phyloP scores from a whole-genome alignment of 192 early-diverging fungal genomes.

The Gonapodya sp. region DNA sequence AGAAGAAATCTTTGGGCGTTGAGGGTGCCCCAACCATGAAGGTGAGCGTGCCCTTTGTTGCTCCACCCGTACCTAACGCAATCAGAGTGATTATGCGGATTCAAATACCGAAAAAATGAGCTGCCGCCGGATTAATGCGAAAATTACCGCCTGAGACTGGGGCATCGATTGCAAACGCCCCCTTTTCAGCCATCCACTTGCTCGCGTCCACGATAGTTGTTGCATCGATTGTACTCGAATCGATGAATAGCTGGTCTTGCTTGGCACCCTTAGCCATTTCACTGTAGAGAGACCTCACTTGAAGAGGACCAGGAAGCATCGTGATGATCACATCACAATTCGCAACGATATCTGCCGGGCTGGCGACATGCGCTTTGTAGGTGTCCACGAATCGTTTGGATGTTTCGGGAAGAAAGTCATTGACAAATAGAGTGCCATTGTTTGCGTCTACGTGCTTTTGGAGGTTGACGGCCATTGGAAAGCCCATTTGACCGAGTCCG shows the following conservation, averaged over 20 bases:
- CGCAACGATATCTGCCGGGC: slow-evolving; percentile 59
- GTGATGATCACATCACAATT: slow-evolving; percentile 68
- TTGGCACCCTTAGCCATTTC: slow-evolving; percentile 47
- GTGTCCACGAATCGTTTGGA: slow-evolving; percentile 44
- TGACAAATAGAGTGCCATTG: slow-evolving; percentile 50
- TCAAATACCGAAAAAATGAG: too few relatives aligned
- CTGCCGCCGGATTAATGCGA: slow-evolving; percentile 4
- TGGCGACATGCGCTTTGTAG: slow-evolving; percentile 35
- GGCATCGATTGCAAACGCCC: slow-evolving; percentile 68
- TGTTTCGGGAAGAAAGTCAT: slow-evolving; percentile 54
- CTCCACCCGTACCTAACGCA: slow-evolving; percentile 62
- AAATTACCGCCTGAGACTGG: slow-evolving; percentile 83
- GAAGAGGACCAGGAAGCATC: slow-evolving; percentile 76
- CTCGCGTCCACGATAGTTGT: slow-evolving; percentile 64
- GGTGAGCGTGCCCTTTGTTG: slow-evolving; percentile 78
- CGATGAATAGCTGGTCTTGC: slow-evolving; percentile 55
- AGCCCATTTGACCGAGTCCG: slow-evolving; percentile 80
- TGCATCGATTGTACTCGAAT: slow-evolving; percentile 90
- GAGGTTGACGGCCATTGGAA: slow-evolving; percentile 86
- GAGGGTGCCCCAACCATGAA: slow-evolving; percentile 87
- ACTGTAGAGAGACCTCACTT: slow-evolving; percentile 70
- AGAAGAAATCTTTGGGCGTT: slow-evolving; percentile 12
- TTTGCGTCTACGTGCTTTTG: slow-evolving; percentile 31
- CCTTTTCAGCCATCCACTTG: slow-evolving; percentile 39
- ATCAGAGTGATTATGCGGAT: neutral